Base-by-base conservation (phyloP, 2,329 filamentous ascomycete genomes). In the Blumeria hordei region DNA sequence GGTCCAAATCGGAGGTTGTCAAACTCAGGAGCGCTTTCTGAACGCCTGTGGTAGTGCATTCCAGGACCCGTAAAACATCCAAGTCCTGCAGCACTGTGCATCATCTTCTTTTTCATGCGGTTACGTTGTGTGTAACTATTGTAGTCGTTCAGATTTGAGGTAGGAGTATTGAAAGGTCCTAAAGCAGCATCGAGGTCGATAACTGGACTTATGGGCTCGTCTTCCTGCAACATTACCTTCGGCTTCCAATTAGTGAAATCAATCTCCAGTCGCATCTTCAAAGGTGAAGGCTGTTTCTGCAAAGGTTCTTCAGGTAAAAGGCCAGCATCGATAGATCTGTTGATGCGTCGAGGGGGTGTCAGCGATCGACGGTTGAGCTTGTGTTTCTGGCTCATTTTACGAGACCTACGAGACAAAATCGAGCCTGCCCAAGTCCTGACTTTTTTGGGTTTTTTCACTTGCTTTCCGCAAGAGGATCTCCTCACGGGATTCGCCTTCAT, bases 111-210 rank as follows among this genome's bases (percentile, higher is more conserved):
- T 47, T 71, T 69, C n/a, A n/a, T 54, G 6, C 75, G 56, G 10
- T 73, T 73, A 57, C 72, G 72, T 60, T 83, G 78, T 7, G 79
- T 80, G 1, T 78, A 77, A 58, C 83, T 79, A 74, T 81, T 83
- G 57, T 81, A 78, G 2, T 76, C 70, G 57, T 80, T 80, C 10
- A 72, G 72, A 35, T 71, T 71, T 1, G 80, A 70, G 32, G 39
- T 44, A 6, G 85, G 84, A 0, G 88, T 94, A 62, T 93, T 92
- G 67, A 94, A 94, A 0, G 90, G 88, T 1, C 88, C 88, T 1
- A 96, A 74, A 32, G 90, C 92, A 16, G 88, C 90, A 69, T 98
- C 92, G 44, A 98, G 71, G 66, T 98, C 92, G 59, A 98, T 93
- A 67, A 95, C 83, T 7, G 85, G 81, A 63, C 80, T 85, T 54